Conservation (phyloP, 148 eudicot species). For the Spergularia marina region DNA sequence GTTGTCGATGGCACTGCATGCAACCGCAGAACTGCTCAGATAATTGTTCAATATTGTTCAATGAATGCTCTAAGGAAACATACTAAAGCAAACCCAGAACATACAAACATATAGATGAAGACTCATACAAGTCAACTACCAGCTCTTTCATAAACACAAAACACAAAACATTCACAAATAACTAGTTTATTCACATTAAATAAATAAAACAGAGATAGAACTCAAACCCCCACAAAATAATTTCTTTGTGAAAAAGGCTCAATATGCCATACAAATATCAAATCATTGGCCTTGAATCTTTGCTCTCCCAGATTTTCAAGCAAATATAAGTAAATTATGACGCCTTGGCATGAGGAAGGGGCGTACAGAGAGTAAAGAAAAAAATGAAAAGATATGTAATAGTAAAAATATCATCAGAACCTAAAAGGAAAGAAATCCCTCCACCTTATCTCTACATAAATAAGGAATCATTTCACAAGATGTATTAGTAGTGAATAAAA, state of each 20-base stretch:
- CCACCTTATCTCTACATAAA: neutral
- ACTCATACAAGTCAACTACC: neutral
- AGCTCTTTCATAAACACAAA: neutral
- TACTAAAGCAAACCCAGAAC: neutral
- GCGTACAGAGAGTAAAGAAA: no score
- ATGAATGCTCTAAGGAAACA: neutral
- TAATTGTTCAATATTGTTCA: neutral
- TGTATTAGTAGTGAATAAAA: no score
- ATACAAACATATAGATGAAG: neutral
- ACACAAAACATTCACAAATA: neutral
- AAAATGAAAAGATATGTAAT: no score
- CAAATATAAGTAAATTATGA: neutral
- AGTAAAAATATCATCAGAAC: neutral
- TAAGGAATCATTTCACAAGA: neutral
- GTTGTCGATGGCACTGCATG: slow-evolving; percentile 75
- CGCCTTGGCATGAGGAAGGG: neutral
- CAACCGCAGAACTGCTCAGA: slow-evolving; percentile 23
- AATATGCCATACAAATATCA: neutral
- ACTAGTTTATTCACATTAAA: neutral
- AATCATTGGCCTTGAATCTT: neutral
- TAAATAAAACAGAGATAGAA: neutral
- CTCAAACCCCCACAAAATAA: neutral
- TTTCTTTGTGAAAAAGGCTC: neutral
- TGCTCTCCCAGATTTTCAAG: neutral
- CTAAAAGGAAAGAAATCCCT: neutral